phyloP scores from a whole-genome alignment of 441 rosid species.

The Adansonia rubrostipa region DNA sequence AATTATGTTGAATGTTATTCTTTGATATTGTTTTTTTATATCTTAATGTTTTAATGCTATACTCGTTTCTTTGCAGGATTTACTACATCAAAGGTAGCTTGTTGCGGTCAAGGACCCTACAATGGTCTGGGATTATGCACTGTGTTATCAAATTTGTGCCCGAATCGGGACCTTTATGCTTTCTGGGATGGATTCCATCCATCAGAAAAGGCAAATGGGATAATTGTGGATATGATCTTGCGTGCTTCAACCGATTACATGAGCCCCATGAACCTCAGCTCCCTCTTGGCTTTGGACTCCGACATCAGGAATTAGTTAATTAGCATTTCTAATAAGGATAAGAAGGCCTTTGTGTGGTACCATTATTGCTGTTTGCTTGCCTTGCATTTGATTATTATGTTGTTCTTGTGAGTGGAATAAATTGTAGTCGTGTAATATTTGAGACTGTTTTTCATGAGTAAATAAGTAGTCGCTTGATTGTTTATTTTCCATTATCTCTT shows the following conservation, averaged over 20 bases:
- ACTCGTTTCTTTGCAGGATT: slow-evolving; percentile 33
- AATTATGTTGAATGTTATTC: too few species aligned
- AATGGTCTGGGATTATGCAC: slow-evolving; percentile 58
- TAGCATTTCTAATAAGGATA: slow-evolving; percentile 10
- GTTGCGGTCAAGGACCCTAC: slow-evolving; percentile 61
- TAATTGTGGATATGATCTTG: slow-evolving; percentile 53
- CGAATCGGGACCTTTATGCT: slow-evolving; percentile 40
- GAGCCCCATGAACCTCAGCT: slow-evolving; percentile 70
- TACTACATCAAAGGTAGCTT: slow-evolving; percentile 42
- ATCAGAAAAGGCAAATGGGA: slow-evolving; percentile 50
- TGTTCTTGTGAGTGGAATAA: background rate
- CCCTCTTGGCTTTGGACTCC: slow-evolving; percentile 49
- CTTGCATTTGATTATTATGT: background rate
- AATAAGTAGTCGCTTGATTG: background rate
- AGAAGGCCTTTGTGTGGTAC: background rate
- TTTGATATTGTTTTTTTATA: too few species aligned
- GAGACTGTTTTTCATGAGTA: background rate
- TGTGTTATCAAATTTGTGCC: slow-evolving; percentile 46
- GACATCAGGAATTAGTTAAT: slow-evolving; percentile 21
- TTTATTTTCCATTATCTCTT: background rate
- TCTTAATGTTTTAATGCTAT: background rate
- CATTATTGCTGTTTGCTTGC: background rate
- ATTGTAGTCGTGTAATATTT: background rate
- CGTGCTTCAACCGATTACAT: slow-evolving; percentile 51
- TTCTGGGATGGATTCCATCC: slow-evolving; percentile 69